phyloP scores from a whole-genome alignment of 2,329 filamentous ascomycete species.

The Cercospora brassicicola region DNA sequence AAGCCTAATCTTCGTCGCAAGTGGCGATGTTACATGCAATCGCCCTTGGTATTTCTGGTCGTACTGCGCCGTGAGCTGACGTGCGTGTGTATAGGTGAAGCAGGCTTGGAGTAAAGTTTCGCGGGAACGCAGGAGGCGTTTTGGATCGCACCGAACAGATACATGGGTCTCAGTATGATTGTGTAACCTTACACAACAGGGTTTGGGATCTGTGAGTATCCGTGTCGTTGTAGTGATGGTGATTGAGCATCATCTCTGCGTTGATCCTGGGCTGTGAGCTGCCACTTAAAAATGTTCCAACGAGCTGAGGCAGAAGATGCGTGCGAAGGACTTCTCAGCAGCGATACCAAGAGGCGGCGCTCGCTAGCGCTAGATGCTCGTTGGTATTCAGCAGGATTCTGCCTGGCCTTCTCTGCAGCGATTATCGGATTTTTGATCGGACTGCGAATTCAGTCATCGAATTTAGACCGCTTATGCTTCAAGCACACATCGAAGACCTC shows the following conservation, averaged over 20 bases:
- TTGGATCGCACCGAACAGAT: not conserved
- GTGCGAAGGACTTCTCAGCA: not conserved
- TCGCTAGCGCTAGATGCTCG: not conserved
- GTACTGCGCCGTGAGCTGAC: not conserved
- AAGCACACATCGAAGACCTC: conserved; percentile 14
- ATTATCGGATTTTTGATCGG: not conserved
- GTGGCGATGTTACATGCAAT: not conserved
- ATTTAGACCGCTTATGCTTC: conserved; percentile 1
- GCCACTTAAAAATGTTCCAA: not conserved
- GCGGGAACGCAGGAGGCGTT: not conserved
- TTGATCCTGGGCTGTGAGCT: not conserved
- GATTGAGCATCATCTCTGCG: not conserved
- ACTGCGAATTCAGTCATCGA: not conserved
- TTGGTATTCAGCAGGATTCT: not conserved
- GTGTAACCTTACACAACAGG: not conserved
- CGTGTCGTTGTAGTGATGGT: not conserved
- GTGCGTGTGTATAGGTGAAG: not conserved
- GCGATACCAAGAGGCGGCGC: not conserved
- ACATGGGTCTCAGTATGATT: not conserved
- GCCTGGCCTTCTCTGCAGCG: not conserved
- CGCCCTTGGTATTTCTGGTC: not conserved
- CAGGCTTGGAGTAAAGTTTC: not conserved
- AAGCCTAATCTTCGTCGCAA: not conserved
- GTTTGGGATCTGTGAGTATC: not conserved
- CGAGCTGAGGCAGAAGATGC: not conserved